These are phyloP conservation scores for Trichoderma citrinoviride DNA, from an alignment of 2,329 filamentous ascomycete species.

Conservation along the genomic window DNA sequence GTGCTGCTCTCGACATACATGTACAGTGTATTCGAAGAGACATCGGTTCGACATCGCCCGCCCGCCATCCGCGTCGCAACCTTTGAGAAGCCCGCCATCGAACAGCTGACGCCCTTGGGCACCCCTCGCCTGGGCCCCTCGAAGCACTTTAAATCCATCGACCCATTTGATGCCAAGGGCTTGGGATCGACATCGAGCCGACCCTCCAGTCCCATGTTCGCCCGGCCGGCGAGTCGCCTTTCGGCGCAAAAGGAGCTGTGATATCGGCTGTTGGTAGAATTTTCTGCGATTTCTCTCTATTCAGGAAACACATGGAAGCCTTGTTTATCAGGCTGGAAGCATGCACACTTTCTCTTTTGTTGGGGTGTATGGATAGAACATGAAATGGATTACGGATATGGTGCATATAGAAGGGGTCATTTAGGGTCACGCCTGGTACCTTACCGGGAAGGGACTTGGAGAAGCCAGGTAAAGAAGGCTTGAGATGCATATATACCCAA, in stretches of 20 bases:
- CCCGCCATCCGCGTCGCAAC: conserved; percentile 66
- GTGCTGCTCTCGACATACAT: conserved; percentile 83
- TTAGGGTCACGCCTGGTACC: not conserved
- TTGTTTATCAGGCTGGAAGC: no score
- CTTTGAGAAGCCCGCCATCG: conserved; percentile 72
- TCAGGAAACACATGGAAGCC: not conserved
- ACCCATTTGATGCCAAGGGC: conserved; percentile 42
- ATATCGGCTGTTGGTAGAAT: not conserved
- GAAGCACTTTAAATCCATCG: conserved; percentile 35
- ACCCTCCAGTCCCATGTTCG: conserved; percentile 47
- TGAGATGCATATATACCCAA: conserved; percentile 5
- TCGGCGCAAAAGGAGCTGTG: conserved; percentile 30
- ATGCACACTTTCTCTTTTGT: not conserved
- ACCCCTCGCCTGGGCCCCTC: conserved; percentile 35
- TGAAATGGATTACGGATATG: not conserved
- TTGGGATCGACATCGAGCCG: conserved; percentile 46
- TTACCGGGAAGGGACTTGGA: not conserved
- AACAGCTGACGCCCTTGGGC: conserved; percentile 42
- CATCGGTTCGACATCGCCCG: conserved; percentile 47
- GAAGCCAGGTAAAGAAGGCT: not conserved
- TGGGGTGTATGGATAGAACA: not conserved
- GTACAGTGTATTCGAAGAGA: conserved; percentile 68
- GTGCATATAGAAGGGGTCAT: conserved; percentile 16
- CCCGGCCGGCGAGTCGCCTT: conserved; percentile 39
- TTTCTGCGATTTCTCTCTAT: not conserved